Base-by-base conservation (phyloP, 2,329 filamentous ascomycete species). In the Diaporthe amygdali region DNA sequence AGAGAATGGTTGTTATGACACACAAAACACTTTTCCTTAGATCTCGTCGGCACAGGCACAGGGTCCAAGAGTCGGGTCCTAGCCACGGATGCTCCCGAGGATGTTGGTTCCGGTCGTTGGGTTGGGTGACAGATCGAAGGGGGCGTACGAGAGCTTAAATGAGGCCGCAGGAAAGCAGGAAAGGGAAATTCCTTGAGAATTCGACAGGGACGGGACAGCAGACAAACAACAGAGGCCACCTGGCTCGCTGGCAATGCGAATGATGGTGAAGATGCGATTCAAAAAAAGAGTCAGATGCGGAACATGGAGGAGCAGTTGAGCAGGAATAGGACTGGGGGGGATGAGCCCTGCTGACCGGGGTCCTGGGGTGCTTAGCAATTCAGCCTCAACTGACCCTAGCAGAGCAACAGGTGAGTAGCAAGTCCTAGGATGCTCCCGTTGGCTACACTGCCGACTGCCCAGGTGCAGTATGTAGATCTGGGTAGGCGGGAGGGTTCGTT, bases 271-370 rank as follows among this genome's bases (percentile, higher is more conserved):
- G 47, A 49, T 68, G 56, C 68, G 66, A n/a, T 73, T 49, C 67
- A 69, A 51, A 47, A 66, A 73, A 69, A 70, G 64, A 70, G 73
- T 74, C 73, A 73, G 72, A 74, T 73, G 73, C 51, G 39, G 61
- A 44, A 27, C 34, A 63, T 37, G 61, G 70, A 66, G 34, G 56
- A 66, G 30, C 55, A 72, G 46, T 59, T 41, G 63, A 71, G 46
- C 44, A 69, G 41, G 55, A 66, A 49, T 27, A 41, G 55, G 46
- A 37, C 47, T 27, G 27, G 32, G 63, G 52, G 52, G 30, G n/a
- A 17, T 46, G 37, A 52, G 71, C 64, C 72, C 74, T 73, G 73
- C 69, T 74, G 74, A 75, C 71, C 51, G 51, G 68, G 70, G 66
- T 54, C 70, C 68, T 56, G 55, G 46, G 30, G 37, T 67, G 52